Evolutionary conservation across 306 rosid species (phyloP), one percentile per base, ranked within the genome.

Genomic region (Dalbergia cultrata): DNA sequence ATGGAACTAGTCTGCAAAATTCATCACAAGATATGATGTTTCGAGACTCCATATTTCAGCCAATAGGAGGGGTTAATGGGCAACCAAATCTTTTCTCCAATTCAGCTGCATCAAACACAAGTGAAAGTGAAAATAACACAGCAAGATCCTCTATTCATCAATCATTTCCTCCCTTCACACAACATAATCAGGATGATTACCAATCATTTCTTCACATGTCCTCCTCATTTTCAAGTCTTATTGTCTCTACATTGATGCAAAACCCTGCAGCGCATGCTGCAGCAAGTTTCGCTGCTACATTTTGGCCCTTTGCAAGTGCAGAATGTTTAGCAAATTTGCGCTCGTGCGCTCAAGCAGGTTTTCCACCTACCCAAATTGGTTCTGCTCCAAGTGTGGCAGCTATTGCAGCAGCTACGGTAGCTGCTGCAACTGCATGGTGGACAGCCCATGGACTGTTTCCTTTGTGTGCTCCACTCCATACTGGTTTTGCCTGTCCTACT

Each of bases 341-440:
- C 41, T 67, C 85, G 26, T 84, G 85, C 83, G 72, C 85, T 52
- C 89, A 86, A 77, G 88, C 89, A 76, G 78, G 83, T 61, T 88
- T 88, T 81, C 81, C 87, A 65, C 39, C 85, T 44, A 87, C 88
- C 74, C 95, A 86, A 80, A 81, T 89, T 74, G 89, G 85, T 70
- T 79, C 92, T 12, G 80, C 93, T 82, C 98, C 97, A 35, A 90
- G 88, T 82, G 83, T 89, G 78, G 91, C 89, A 56, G 93, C 99
- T 74, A 87, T 93, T 79, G 96, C 98, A 70, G 93, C 89, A 62
- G 93, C 95, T 72, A 91, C 97, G 62, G 97, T 93, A 60, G 97
- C 98, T 75, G 98, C 98, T 69, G 98, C 99, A 77, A 88, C 96
- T 76, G 96, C 99, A 76, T 93, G 99, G 99, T 95, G 99, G 99